Evolutionary conservation across 306 rosid genomes (phyloP), one percentile per base, ranked within the genome.

Genomic region (Macrotyloma uniflorum): DNA sequence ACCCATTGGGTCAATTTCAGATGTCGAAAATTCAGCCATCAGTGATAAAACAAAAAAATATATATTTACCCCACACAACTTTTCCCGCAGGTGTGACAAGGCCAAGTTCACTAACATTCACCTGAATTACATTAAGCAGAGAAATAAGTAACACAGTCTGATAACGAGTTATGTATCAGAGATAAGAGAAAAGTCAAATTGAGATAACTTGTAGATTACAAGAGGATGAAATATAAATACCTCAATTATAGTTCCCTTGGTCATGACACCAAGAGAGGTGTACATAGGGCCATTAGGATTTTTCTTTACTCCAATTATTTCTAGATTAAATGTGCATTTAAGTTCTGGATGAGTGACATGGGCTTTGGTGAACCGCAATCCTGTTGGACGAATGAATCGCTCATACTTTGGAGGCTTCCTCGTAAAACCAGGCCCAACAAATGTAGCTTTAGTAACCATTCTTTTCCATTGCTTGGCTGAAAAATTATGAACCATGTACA

Each of bases 381-480:
- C 98, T 6, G 90, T 66, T 28, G 98, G 98, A 53, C 97, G 95
- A 64, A 94, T 92, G 61, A 92, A 92, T 0, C 98, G 88, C 86
- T 94, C 98, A 0, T 94, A 94, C 81, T 94, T 94, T 5, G 98
- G 97, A 77, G 98, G 97, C 68, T 94, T 94, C 86, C 98, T 87
- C 3, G 97, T 92, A 80, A 94, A 94, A 73, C 91, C 86, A 67
- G 97, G 86, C 50, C 98, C 97, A 20, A 94, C 98, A 83, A 94
- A 94, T 59, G 95, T 94, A 57, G 98, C 97, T 83, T 94, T 94
- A 15, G 97, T 92, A 72, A 92, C 85, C 98, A 94, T 94, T 85
- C 98, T 88, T 88, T 94, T 94, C 97, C 97, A 94, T 76, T 94
- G 97, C 82, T 94, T 94, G 43, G 95, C 98, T 94, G 84, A 11